phyloP scores from a whole-genome alignment of 2,329 filamentous ascomycete species.

The Alternaria incomplexa region DNA sequence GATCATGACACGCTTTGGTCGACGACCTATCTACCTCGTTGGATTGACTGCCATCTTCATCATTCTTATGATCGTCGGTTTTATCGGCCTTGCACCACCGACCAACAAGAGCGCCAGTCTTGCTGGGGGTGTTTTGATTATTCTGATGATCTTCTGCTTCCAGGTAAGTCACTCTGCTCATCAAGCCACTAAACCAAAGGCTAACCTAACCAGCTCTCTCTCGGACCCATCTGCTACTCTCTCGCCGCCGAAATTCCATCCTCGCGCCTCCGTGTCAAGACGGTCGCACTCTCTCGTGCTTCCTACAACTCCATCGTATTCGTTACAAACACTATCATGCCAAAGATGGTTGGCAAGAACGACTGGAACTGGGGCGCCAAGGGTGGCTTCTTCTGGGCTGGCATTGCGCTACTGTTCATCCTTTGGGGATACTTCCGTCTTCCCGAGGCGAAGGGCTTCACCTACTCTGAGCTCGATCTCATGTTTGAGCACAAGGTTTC shows the following conservation, averaged over 20 bases:
- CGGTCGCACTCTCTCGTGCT: slow-evolving; percentile 76
- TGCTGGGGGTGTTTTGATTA: slow-evolving; percentile 32
- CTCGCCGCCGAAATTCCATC: slow-evolving; percentile 83
- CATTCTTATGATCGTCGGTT: slow-evolving; percentile 64
- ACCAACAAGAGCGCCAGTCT: slow-evolving; percentile 53
- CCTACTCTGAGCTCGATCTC: slow-evolving; percentile 30
- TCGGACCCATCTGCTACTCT: slow-evolving; percentile 87
- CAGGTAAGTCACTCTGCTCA: too few species aligned
- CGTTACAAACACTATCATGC: slow-evolving; percentile 31
- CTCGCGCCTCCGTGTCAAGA: slow-evolving; percentile 83
- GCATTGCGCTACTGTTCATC: slow-evolving; percentile 25
- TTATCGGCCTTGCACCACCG: slow-evolving; percentile 66
- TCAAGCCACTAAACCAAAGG: slow-evolving; percentile 51
- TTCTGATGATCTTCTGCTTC: slow-evolving; percentile 35
- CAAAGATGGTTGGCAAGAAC: slow-evolving; percentile 31
- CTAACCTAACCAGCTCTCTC: slow-evolving; percentile 73
- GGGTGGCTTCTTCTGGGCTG: slow-evolving; percentile 32
- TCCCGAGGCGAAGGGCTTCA: slow-evolving; percentile 28
- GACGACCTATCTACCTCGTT: slow-evolving; percentile 74
- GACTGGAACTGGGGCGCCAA: slow-evolving; percentile 35
- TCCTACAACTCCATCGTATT: slow-evolving; percentile 32
- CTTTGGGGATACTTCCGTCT: slow-evolving; percentile 32
- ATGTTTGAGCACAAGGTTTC: slow-evolving; percentile 32
- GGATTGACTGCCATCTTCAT: slow-evolving; percentile 51
- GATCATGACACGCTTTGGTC: slow-evolving; percentile 77